These are phyloP conservation scores for Phaeosphaeria sp. DNA, from an alignment of 2,329 filamentous ascomycete species.

Conservation along the genomic window DNA sequence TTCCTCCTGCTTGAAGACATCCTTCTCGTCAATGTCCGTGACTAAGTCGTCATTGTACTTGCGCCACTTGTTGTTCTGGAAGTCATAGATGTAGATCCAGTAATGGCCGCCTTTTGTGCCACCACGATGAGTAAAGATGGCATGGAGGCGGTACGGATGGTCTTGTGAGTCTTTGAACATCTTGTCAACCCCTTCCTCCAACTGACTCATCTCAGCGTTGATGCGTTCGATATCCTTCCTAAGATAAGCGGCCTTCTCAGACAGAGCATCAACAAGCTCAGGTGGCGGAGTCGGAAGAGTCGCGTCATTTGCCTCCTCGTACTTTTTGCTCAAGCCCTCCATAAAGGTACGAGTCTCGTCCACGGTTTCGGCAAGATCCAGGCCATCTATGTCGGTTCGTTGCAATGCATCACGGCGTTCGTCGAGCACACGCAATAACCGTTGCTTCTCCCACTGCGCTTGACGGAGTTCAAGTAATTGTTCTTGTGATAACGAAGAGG, in stretches of 20 bases:
- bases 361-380: slow-evolving; percentile 37
- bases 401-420: slow-evolving; percentile 52
- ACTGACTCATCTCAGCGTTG: slow-evolving; percentile 51
- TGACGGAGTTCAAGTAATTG: slow-evolving; percentile 69
- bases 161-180: slow-evolving; percentile 70
- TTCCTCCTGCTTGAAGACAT: slow-evolving; percentile 73
- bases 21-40: slow-evolving; percentile 66
- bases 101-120: slow-evolving; percentile 76
- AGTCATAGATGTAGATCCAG: slow-evolving; percentile 96
- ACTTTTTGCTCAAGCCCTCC: slow-evolving; percentile 21
- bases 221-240: slow-evolving; percentile 35
- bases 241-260: slow-evolving; percentile 27
- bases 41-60: slow-evolving; percentile 93
- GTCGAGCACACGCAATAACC: slow-evolving; percentile 64
- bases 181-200: slow-evolving; percentile 57
- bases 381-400: slow-evolving; percentile 38
- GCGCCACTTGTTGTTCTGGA: slow-evolving; percentile 80
- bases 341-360: slow-evolving; percentile 39
- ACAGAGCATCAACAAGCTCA: slow-evolving; percentile 27
- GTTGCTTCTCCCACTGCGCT: slow-evolving; percentile 77
- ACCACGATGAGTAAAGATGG: slow-evolving; percentile 90
- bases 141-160: slow-evolving; percentile 82
- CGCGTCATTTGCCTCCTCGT: slow-evolving; percentile 6
- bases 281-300: slow-evolving; percentile 25
- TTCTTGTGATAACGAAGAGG: slow-evolving; percentile 30